Evolutionary conservation across 129 eudicot species (phyloP).

Genomic region (Helianthus annuus): HanXRQr2.0-SUNRISE NC_035438.2:117748021-117748520

Average conservation of each 20-base stretch:
- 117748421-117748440: conserved; percentile 43
- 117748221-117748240: too few species aligned
- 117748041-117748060: too few species aligned
- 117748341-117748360: conserved; percentile 86
- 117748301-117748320: conserved; percentile 43
- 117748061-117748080: too few species aligned
- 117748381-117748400: conserved; percentile 67
- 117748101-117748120: too few species aligned
- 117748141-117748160: too few species aligned
- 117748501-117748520: conserved; percentile 19
- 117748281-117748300: not conserved
- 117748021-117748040: too few species aligned
- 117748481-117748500: conserved; percentile 35
- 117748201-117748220: too few species aligned
- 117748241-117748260: conserved; percentile 40
- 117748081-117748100: too few species aligned
- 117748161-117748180: too few species aligned
- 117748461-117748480: conserved; percentile 41
- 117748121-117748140: too few species aligned
- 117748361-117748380: conserved; percentile 94
- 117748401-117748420: conserved; percentile 60
- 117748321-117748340: conserved; percentile 73
- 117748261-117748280: not conserved
- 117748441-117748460: conserved; percentile 37
- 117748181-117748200: too few species aligned